Base-by-base conservation (phyloP, 1,284 basidiomycete genomes). In the Cryptococcus hybrid region DNA sequence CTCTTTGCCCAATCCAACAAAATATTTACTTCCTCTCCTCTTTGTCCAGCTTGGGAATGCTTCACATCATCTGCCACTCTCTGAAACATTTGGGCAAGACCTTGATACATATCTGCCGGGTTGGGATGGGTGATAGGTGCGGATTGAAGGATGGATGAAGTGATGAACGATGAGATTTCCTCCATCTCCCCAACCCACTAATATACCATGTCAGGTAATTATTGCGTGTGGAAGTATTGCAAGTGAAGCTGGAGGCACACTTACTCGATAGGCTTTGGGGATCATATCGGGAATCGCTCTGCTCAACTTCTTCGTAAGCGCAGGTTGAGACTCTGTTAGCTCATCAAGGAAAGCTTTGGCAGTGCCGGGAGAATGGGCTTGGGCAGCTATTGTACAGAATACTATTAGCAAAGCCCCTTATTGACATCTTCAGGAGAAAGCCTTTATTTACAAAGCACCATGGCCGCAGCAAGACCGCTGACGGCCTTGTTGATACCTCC, bases 151-250 rank as follows among this genome's bases (percentile, higher is more conserved):
- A 65, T 58, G 6, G 61, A 51, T 8, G 53, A 7, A 12, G 43
- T 13, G 40, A 63, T 58, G 50, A 65, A 65, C n/a, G 51, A 52
- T 12, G 54, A 48, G 38, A 62, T 59, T 38, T 65, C 61, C 46
- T 65, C 58, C 63, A 65, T 65, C 59, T 65, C 63, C 7, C 63
- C 63, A 5, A 61, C 59, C 54, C 53, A 63, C 61, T 63, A 13
- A 9, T 42, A 47, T 13, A 30, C 30, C 12, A 51, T 52, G 13
- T 37, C 15, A 45, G 18, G 30, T 39, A 46, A 36, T 4, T 5
- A 35, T 3, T 30, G 30, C 4, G 4, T 4, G 30, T 30, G 3
- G 30, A 30, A 30, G 30, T 30, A 0, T 7, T 7, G 30, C 9
- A 36, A 15, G 54, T 13, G 15, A 18, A n/a, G 30, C 12, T 37